Evolutionary conservation across 176 grass and related monocot species (phyloP), one percentile per base, ranked within the genome.

Genomic region (Puya raimondii): DNA sequence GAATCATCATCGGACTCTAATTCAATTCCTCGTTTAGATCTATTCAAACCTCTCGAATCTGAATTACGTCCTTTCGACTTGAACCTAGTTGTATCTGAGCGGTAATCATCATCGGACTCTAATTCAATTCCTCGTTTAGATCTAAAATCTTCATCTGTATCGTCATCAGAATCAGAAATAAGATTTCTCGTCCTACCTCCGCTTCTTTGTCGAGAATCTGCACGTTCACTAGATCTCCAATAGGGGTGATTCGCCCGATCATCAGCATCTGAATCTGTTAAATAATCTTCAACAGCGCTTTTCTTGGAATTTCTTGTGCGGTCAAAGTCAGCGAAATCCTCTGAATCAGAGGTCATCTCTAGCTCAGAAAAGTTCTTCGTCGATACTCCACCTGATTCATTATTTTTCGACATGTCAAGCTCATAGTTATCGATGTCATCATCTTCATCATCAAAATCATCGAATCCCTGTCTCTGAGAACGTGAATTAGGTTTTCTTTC

Each of bases 401-500:
- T 73, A 56, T 57, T 79, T 64, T 83, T 84, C 61, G 80, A 69
- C 13, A 81, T 53, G 78, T 92, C 88, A 65, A 92, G 74, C 72
- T 96, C 92, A 9, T 96, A 96, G 83, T 70, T 96, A 64, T 96
- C 88, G 67, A 92, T 83, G 80, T 91, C 80, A 51, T 91, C 91
- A 20, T 87, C 88, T 80, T 96, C 88, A 49, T 96, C 92, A 67
- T 89, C 88, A 87, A 96, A 96, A 85, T 96, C 88, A 85, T 96
- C 76, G 53, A 96, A 92, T 71, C 92, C 86, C 72, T 68, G 72
- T 76, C 76, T 79, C 12, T 74, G 71, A 13, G 82, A 85, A 71
- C 72, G 12, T 47, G 78, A 47, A 51, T 29, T 75, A 2, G 78
- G 64, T 81, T 76, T 85, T 78, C 83, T 82, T 18, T 57, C 70